Percentiles rank a stretch among this genome's conserved stretches.
Conservation (phyloP, 306 rosid genomes). For the Inga leiocalycina region DNA sequence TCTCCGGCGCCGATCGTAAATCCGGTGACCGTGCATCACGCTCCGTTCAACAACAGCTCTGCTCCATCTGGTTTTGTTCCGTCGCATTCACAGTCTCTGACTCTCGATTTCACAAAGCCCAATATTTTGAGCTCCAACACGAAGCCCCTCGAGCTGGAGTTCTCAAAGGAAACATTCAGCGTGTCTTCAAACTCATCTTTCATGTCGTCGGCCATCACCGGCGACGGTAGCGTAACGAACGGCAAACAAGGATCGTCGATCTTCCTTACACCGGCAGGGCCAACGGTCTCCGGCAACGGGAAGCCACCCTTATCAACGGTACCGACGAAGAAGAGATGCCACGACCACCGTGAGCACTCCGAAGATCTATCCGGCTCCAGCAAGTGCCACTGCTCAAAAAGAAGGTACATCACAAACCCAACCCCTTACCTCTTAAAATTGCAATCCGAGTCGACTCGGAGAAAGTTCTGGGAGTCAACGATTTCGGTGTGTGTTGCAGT, state of each 20-base stretch:
- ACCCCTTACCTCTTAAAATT: not conserved
- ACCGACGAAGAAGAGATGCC: conserved; percentile 65
- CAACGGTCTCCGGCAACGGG: conserved; percentile 56
- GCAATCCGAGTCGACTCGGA: conserved; percentile 23
- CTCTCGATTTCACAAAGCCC: conserved; percentile 80
- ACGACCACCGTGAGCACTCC: conserved; percentile 63
- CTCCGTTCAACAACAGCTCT: not conserved
- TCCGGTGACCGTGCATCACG: conserved; percentile 18
- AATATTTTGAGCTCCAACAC: conserved; percentile 41
- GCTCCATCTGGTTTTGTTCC: conserved; percentile 35
- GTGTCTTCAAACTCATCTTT: conserved; percentile 86
- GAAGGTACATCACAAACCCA: conserved; percentile 55
- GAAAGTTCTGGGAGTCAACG: conserved; percentile 44
- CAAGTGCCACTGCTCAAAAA: conserved; percentile 87
- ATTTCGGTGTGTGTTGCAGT: conserved; percentile 36
- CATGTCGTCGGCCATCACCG: conserved; percentile 87
- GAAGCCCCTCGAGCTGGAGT: conserved; percentile 58
- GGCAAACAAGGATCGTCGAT: conserved; percentile 75
- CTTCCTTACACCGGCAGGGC: conserved; percentile 46
- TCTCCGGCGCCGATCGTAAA: conserved; percentile 24
- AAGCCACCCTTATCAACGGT: conserved; percentile 64
- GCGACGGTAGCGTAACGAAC: conserved; percentile 86
- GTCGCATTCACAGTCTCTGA: conserved; percentile 58
- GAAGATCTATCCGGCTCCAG: conserved; percentile 61
- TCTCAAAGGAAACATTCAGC: conserved; percentile 68